These are phyloP conservation scores for Mycena vitilis DNA, from an alignment of 768 basidiomycete species.

Conservation along the genomic window DNA sequence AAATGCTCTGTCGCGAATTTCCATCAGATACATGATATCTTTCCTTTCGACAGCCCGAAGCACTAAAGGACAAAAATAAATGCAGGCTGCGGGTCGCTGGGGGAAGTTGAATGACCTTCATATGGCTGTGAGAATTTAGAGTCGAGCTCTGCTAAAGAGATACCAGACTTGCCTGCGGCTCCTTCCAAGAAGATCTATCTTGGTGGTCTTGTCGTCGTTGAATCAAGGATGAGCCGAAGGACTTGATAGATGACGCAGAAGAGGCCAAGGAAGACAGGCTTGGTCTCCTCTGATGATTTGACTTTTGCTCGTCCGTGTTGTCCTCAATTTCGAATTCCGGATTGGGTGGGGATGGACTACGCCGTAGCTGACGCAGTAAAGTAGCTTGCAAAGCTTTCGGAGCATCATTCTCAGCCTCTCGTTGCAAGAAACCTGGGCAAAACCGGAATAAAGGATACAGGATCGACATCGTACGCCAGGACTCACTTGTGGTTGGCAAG, in stretches of 20 bases:
- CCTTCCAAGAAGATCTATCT: conserved; percentile 54
- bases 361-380: conserved; percentile 64
- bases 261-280: conserved; percentile 39
- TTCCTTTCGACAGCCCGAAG: conserved; percentile 88
- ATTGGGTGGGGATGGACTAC: conserved; percentile 48
- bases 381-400: conserved; percentile 54
- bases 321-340: conserved; percentile 34
- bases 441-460: not conserved
- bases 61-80: conserved; percentile 57
- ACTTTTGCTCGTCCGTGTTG: conserved; percentile 26
- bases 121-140: conserved; percentile 20
- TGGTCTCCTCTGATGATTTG: conserved; percentile 39
- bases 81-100: not conserved
- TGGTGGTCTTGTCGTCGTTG: conserved; percentile 27
- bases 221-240: conserved; percentile 41
- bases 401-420: conserved; percentile 73
- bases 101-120: conserved; percentile 25
- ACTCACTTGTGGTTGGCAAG: conserved; percentile 61
- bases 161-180: conserved; percentile 59
- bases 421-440: conserved; percentile 67
- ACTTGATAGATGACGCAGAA: conserved; percentile 48
- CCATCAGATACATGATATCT: conserved; percentile 86
- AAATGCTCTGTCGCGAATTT: conserved; percentile 83
- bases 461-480: conserved; percentile 36
- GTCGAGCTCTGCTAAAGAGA: not conserved